Base-by-base conservation (phyloP, 208 protist genomes). In the Acanthamoeba quina region DNA sequence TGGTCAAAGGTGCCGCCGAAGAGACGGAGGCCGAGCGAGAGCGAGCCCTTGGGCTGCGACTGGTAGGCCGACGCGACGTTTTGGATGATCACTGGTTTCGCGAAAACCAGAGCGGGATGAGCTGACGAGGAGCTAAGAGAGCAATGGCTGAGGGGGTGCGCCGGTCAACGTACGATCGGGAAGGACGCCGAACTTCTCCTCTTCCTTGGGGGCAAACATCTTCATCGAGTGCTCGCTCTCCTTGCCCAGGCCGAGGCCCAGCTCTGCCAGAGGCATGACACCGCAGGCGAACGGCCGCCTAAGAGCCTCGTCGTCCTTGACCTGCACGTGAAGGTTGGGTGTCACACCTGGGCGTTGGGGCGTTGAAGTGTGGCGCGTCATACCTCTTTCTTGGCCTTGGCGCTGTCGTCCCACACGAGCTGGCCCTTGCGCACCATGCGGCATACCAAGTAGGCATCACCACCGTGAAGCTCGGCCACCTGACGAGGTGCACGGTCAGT, bases 151-250 rank as follows among this genome's bases (percentile, higher is more conserved):
- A 37, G 34, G 41, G n/a, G 29, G 44, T 6, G 44, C 44, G 44
- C 29, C 41, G 74, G 54, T 26, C 5, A 47, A 52, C 29, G 90
- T 94, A 94, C 90, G 41, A 13, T 94, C 90, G 24, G 72, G 70
- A 15, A 94, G 29, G 37, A 34, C n/a, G 70, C 70, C 90, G 68
- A 94, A 94, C 70, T 94, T 80, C 49, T 80, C 66, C 44, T 94
- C 90, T 34, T 94, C 90, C 72, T 85, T 94, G 49, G 90, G 41
- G 17, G 70, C 90, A 19, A 85, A 70, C 70, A 94, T 80, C 37
- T 34, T 82, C 72, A 94, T 85, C 24, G 90, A 86, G 29, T 85
- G 90, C 34, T 94, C 90, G 49, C 54, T 86, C 60, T 94, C 90
- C 56, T 94, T 94, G 49, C 60, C 72, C 74, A 85, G 44, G 21